Conservation (phyloP, 306 rosid species). For the Prunus campanulata region DNA sequence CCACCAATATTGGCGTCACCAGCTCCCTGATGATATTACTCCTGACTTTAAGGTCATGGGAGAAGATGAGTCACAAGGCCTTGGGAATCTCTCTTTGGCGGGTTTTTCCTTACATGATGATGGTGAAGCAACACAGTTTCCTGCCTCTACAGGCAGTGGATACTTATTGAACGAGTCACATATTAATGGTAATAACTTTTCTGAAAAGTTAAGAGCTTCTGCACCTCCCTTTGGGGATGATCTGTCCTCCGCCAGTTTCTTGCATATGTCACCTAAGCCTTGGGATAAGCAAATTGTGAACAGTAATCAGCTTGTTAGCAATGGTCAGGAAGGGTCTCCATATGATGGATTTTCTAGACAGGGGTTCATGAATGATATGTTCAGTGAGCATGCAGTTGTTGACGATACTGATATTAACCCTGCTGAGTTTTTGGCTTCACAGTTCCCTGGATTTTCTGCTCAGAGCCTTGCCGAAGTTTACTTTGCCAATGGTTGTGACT, state of each 20-base stretch:
- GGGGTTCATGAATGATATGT: conserved; percentile 57
- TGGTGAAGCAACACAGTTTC: conserved; percentile 45
- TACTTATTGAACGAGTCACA: conserved; percentile 58
- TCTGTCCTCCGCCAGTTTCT: conserved; percentile 52
- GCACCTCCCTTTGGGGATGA: conserved; percentile 62
- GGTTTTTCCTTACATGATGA: conserved; percentile 76
- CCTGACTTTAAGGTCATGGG: conserved; percentile 89
- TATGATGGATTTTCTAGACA: conserved; percentile 62
- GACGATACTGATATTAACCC: conserved; percentile 71
- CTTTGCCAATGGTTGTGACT: conserved; percentile 77
- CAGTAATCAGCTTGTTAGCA: conserved; percentile 44
- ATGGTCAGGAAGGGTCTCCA: conserved; percentile 49
- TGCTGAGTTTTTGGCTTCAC: conserved; percentile 72
- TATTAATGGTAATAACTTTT: conserved; percentile 51
- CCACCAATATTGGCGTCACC: conserved; percentile 89
- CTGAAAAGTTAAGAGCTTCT: conserved; percentile 62
- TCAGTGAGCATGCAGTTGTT: conserved; percentile 52
- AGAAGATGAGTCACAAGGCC: conserved; percentile 73
- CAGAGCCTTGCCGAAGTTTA: conserved; percentile 91
- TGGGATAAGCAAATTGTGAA: conserved; percentile 69
- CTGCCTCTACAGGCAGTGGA: conserved; percentile 61
- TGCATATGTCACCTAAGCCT: conserved; percentile 55
- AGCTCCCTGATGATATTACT: conserved; percentile 95
- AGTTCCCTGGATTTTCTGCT: conserved; percentile 90
- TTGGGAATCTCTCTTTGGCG: conserved; percentile 58